A percentile compares a stretch with the other conserved stretches of the same genome.
Conservation (phyloP, 2,329 filamentous ascomycete genomes). For the Neonectria magnoliae region DNA sequence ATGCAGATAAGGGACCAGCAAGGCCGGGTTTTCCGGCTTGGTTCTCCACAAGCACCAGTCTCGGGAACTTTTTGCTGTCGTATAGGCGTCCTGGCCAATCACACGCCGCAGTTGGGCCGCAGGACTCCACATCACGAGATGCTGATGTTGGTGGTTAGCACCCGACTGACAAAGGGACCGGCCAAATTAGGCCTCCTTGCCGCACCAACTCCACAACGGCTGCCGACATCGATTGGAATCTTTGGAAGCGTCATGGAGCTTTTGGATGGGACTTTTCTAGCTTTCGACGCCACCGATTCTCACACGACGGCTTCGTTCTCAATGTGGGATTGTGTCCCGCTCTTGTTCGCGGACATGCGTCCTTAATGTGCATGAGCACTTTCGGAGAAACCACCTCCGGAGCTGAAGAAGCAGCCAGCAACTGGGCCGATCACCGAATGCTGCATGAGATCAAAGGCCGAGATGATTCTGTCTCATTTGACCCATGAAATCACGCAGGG, state of each 20-base stretch:
- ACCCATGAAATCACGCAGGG: neutral
- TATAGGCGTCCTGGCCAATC: neutral
- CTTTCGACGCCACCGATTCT: neutral
- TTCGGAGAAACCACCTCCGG: neutral
- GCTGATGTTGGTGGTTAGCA: neutral
- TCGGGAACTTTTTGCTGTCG: neutral
- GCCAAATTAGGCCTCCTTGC: neutral
- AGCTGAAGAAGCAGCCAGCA: neutral
- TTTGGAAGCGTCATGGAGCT: neutral
- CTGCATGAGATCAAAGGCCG: neutral
- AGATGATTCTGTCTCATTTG: neutral
- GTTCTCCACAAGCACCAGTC: neutral
- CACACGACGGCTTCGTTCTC: neutral
- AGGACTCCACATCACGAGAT: neutral
- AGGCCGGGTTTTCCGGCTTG: neutral
- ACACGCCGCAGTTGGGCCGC: neutral
- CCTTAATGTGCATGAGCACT: no score
- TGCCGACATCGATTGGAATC: neutral
- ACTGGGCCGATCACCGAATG: neutral
- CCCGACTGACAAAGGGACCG: neutral
- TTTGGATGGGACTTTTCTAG: neutral
- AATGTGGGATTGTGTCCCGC: neutral
- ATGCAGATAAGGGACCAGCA: neutral
- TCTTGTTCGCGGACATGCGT: neutral
- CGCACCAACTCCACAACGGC: neutral